phyloP scores from a whole-genome alignment of 2,329 filamentous ascomycete species.

The Claviceps sp. region DNA sequence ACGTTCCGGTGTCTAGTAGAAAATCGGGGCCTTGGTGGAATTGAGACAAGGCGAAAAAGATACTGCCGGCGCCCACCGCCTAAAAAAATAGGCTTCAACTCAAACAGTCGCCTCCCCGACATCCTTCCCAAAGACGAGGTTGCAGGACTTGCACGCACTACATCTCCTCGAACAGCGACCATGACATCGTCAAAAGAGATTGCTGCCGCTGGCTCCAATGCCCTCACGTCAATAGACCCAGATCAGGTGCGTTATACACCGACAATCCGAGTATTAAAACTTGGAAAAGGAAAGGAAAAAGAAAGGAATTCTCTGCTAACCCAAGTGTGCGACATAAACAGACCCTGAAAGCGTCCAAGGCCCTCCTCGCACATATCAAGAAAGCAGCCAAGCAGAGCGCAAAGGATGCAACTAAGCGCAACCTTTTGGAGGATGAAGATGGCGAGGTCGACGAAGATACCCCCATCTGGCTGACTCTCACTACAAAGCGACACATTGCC shows the following conservation, averaged over 20 bases:
- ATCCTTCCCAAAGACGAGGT: background rate
- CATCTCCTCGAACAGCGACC: slow-evolving; percentile 7
- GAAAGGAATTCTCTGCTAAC: background rate
- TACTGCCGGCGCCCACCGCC: slow-evolving; percentile 16
- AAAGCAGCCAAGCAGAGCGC: slow-evolving; percentile 36
- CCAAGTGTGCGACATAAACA: slow-evolving; percentile 12
- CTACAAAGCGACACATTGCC: slow-evolving; percentile 50
- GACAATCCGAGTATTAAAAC: background rate
- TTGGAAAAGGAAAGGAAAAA: background rate
- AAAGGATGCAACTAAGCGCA: slow-evolving; percentile 36
- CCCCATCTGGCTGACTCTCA: slow-evolving; percentile 49
- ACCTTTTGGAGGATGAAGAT: slow-evolving; percentile 36
- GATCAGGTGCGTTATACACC: slow-evolving; percentile 23
- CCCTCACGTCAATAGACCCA: slow-evolving; percentile 23
- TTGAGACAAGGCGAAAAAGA: background rate
- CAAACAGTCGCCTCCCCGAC: slow-evolving; percentile 9
- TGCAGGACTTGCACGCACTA: background rate
- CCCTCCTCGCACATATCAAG: slow-evolving; percentile 48
- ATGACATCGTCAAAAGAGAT: slow-evolving; percentile 31
- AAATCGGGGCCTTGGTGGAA: slow-evolving; percentile 10
- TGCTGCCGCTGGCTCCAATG: slow-evolving; percentile 18
- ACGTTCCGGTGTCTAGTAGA: background rate
- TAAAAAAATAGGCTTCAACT: slow-evolving; percentile 5
- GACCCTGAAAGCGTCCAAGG: slow-evolving; percentile 50
- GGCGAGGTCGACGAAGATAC: slow-evolving; percentile 28